Conservation (phyloP, 768 basidiomycete species). For the Leccinum arenicola region DNA sequence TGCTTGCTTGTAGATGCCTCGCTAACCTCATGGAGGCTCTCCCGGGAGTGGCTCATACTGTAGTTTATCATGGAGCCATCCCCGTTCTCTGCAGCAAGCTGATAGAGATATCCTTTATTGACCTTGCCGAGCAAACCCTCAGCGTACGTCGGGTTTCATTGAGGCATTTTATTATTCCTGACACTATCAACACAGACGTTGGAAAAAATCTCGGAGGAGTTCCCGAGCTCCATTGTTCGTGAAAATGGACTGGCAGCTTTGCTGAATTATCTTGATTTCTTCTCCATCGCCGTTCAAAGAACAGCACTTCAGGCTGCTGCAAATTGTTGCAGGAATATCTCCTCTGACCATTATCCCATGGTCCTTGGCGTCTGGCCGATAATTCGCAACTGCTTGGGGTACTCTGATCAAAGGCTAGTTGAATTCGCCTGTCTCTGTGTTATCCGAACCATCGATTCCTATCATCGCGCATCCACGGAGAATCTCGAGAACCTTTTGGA, state of each 20-base stretch:
- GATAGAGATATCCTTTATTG: slow-evolving; percentile 96
- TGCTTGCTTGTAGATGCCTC: slow-evolving; percentile 93
- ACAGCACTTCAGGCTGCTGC: slow-evolving; percentile 96
- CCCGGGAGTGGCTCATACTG: slow-evolving; percentile 94
- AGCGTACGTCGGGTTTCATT: slow-evolving; percentile 62
- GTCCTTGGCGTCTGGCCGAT: slow-evolving; percentile 89
- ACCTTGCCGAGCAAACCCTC: slow-evolving; percentile 96
- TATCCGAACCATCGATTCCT: slow-evolving; percentile 91
- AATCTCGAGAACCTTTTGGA: slow-evolving; percentile 87
- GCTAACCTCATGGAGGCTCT: slow-evolving; percentile 99
- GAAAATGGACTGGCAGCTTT: slow-evolving; percentile 93
- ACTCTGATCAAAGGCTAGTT: slow-evolving; percentile 95
- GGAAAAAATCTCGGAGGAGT: slow-evolving; percentile 98
- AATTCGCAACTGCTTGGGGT: slow-evolving; percentile 86
- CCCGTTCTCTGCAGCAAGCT: slow-evolving; percentile 97
- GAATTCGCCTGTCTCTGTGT: slow-evolving; percentile 95
- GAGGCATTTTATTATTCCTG: slow-evolving; percentile 4
- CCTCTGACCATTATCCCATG: slow-evolving; percentile 85
- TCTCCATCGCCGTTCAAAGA: slow-evolving; percentile 95
- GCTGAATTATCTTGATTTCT: slow-evolving; percentile 96
- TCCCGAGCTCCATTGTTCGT: slow-evolving; percentile 91
- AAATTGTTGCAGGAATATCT: slow-evolving; percentile 93
- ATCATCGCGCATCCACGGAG: slow-evolving; percentile 79
- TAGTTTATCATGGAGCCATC: slow-evolving; percentile 98
- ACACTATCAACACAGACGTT: slow-evolving; percentile 61